Base-by-base conservation (phyloP, 2,329 filamentous ascomycete species). In the Lecanicillium sp. region DNA sequence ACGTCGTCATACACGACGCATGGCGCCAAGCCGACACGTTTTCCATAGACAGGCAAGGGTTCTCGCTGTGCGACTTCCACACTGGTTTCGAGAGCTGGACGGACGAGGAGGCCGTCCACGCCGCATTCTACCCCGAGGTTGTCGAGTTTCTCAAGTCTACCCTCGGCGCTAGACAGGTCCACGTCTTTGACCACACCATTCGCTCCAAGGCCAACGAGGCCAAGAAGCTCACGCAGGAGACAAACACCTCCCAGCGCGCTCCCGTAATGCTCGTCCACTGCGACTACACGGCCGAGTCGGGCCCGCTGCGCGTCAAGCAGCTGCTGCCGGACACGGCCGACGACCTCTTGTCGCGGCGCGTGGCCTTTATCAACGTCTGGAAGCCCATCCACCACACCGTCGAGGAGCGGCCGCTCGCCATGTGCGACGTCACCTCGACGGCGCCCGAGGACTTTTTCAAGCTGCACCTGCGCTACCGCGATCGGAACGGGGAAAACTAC, bases 151-250 rank as follows among this genome's bases (percentile, higher is more conserved):
- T 39, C 11, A 32, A n/a, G n/a, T n/a, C n/a, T n/a, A n/a, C n/a
- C n/a, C n/a, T n/a, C 13, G 76, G 75, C 3, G 74, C 69, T 3
- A 56, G 54, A 19, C 66, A 68, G 17, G 56, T 79, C 46, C 69
- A 74, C 61, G 76, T 80, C 52, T 81, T 81, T 51, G 73, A 79
- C 58, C 75, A 80, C 57, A 79, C 74, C 5, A 73, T 81, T 45
- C 59, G 59, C 9, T 61, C 61, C 25, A 49, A 55, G 10, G 20
- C 47, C 3, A 44, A 48, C 5, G 49, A 50, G 36, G 72, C 48
- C 78, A 77, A 51, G 66, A 45, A 49, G 14, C n/a, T n/a, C n/a
- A n/a, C n/a, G n/a, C n/a, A n/a, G n/a, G n/a, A n/a, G n/a, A n/a
- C n/a, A n/a, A 40, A 64, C 65, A 11, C 65, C 62, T 1, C 69